phyloP scores from a whole-genome alignment of 73 alveolate genomes.

The Paraurostyla sp. region DNA sequence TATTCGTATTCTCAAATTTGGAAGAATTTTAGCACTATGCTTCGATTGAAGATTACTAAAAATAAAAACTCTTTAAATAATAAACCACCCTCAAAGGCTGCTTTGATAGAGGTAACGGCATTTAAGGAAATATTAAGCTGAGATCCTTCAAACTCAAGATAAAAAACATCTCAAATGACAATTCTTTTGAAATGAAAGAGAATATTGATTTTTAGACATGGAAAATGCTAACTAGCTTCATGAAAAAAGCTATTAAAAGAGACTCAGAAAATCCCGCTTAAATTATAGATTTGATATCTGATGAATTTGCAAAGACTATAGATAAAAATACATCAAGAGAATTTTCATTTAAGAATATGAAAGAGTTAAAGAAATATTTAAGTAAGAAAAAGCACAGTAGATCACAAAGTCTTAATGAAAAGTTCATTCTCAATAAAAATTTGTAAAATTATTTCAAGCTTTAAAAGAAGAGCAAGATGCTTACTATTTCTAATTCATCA shows the following conservation, averaged over 20 bases:
- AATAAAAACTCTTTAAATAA: neutral
- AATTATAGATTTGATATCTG: neutral
- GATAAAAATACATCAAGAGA: neutral
- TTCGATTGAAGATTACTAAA: neutral
- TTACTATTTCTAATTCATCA: neutral
- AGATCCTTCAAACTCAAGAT: neutral
- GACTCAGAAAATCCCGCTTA: conserved; percentile 8
- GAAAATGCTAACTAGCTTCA: neutral
- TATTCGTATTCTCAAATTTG: too few relatives aligned
- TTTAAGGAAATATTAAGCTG: neutral
- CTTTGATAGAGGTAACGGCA: conserved; percentile 37
- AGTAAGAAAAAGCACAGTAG: neutral
- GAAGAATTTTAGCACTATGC: too few relatives aligned
- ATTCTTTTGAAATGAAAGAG: conserved; percentile 6
- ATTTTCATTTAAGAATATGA: neutral
- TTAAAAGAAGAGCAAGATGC: conserved; percentile 17
- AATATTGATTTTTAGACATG: neutral
- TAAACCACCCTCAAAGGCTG: neutral
- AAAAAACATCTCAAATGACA: neutral
- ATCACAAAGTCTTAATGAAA: conserved; percentile 5
- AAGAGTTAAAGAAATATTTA: neutral
- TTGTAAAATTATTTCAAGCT: neutral
- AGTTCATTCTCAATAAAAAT: neutral
- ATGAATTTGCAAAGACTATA: neutral
- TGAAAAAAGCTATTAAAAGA: conserved; percentile 6